A percentile compares a stretch with the other conserved stretches of the same genome.
phyloP scores from a whole-genome alignment of 2,329 filamentous ascomycete species.

The Exophiala aquamarina region DNA sequence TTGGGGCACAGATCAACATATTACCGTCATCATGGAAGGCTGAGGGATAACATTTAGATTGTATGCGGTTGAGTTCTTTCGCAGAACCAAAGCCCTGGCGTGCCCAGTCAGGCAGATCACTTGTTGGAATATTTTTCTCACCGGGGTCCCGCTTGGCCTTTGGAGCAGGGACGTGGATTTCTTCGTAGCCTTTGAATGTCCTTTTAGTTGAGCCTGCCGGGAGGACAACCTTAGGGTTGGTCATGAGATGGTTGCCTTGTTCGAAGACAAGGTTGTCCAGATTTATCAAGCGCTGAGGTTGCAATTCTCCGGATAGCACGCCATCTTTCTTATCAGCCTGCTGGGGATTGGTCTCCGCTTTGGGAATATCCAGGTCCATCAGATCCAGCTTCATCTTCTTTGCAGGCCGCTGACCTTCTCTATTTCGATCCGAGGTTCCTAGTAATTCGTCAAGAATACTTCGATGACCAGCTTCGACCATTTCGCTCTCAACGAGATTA shows the following conservation, averaged over 20 bases:
- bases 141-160: slow-evolving; percentile 80
- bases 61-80: slow-evolving; percentile 88
- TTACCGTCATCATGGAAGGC: slow-evolving; percentile 95
- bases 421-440: slow-evolving; percentile 62
- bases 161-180: slow-evolving; percentile 93
- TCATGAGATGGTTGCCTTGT: slow-evolving; percentile 98
- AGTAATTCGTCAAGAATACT: slow-evolving; percentile 85
- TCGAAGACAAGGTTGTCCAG: slow-evolving; percentile 96
- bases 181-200: slow-evolving; percentile 96
- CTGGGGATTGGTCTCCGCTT: slow-evolving; percentile 54
- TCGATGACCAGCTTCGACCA: slow-evolving; percentile 82
- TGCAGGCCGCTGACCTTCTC: slow-evolving; percentile 59
- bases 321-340: slow-evolving; percentile 62
- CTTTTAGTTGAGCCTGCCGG: slow-evolving; percentile 94
- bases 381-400: slow-evolving; percentile 80
- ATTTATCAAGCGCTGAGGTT: slow-evolving; percentile 85
- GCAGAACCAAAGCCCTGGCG: slow-evolving; percentile 80
- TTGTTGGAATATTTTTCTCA: slow-evolving; percentile 78
- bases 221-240: slow-evolving; percentile 92
- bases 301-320: slow-evolving; percentile 74
- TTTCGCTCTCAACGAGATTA: slow-evolving; percentile 79
- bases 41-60: slow-evolving; percentile 87
- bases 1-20: slow-evolving; percentile 96
- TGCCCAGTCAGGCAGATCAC: slow-evolving; percentile 91
- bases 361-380: slow-evolving; percentile 83